Base-by-base conservation (phyloP, 345 rosid species). In the Citrus reticulata region DNA sequence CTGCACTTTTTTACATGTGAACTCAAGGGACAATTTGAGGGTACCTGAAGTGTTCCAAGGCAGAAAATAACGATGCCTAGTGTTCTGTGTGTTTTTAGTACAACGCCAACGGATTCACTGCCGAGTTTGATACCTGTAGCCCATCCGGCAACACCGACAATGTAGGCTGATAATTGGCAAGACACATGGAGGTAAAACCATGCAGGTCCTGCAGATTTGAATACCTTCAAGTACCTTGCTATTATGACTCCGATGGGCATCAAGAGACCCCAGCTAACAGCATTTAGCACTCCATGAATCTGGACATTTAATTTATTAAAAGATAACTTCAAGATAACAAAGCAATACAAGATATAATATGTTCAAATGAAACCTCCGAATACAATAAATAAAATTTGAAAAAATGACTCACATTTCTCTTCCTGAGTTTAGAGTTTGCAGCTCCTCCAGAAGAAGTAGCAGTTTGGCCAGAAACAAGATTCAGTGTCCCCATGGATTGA, bases 41-140 rank as follows among this genome's bases (percentile, higher is more conserved):
- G 22, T 84, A 93, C 97, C 94, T 96, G 99, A 70, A 91, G 88
- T 14, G 97, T 93, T 85, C 87, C 98, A 11, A 93, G 90, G 83
- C 91, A 86, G 88, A 96, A 93, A 57, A 96, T 91, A 55, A 86
- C 61, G 70, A 94, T 91, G 73, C 98, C 99, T 0, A 93, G 90
- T 32, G 86, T 77, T 77, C 99, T 84, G 74, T 96, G 99, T 27
- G 84, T 71, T 73, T 57, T 51, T 66, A 72, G 86, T 58, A 82
- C 87, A 16, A 92, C 79, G 75, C 95, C 92, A 0, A 84, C 17
- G 8, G 95, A 91, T 22, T 96, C 93, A 32, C 88, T 83, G n/a
- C 99, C 98, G 4, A 94, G 98, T 84, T 93, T 89, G 29, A 96
- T 87, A 62, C 99, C 99, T 0, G 94, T 93, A 5, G 85, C 95